A percentile compares a stretch with the other conserved stretches of the same genome.
These are phyloP conservation scores for Cenchrus purpureus DNA, from an alignment of 176 grass and related monocot species.

Conservation along the genomic window DNA sequence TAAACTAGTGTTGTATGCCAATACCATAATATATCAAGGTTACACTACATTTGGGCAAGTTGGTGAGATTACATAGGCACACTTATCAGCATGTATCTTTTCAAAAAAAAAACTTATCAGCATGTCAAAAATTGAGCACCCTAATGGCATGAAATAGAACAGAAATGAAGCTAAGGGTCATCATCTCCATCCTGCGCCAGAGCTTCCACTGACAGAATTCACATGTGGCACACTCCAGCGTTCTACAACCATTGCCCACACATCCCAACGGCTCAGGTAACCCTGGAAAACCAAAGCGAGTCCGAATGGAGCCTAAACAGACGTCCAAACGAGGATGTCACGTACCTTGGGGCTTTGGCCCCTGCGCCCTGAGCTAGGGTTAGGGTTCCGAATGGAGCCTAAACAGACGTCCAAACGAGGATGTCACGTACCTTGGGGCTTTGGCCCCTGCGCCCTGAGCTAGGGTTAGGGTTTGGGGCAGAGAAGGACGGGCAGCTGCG, in stretches of 20 bases:
- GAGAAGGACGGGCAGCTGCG: neutral
- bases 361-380: conserved; percentile 49
- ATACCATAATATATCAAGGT: neutral
- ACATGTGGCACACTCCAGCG: neutral
- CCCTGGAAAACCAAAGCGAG: neutral
- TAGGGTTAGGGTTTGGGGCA: conserved; percentile 69
- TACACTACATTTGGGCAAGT: neutral
- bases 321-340: neutral
- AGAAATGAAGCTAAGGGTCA: conserved; percentile 2
- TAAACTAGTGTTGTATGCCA: neutral
- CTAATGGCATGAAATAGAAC: neutral
- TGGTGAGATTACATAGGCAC: neutral
- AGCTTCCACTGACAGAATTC: neutral
- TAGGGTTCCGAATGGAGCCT: conserved; percentile 45
- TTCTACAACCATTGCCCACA: neutral
- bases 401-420: neutral
- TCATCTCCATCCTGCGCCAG: neutral
- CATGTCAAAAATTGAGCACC: neutral
- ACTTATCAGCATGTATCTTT: neutral
- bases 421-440: conserved; percentile 31
- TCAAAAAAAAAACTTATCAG: neutral
- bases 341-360: conserved; percentile 23
- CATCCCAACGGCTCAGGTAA: neutral
- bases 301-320: neutral
- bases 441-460: neutral